Percentiles rank a stretch among this genome's conserved stretches.
Conservation (phyloP, 2,329 filamentous ascomycete genomes). For the Chalaropsis thielavioides region DNA sequence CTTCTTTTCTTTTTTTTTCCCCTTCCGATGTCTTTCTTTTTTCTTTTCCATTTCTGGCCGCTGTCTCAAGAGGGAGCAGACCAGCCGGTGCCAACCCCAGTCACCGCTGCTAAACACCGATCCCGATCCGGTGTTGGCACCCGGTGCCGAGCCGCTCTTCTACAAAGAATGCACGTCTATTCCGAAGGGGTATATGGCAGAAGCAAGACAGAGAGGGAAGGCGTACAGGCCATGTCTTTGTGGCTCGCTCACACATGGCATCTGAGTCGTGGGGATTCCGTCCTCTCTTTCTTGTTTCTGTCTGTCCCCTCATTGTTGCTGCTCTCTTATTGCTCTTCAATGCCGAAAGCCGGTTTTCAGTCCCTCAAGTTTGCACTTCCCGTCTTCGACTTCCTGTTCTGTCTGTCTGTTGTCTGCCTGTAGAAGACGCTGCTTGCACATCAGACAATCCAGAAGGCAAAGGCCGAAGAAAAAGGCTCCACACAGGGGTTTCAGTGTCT, state of each 20-base stretch:
- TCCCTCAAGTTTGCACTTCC: not conserved
- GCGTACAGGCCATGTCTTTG: not conserved
- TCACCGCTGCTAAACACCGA: not conserved
- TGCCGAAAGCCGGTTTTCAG: not conserved
- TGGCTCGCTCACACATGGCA: slow-evolving; percentile 2
- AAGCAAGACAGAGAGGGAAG: not conserved
- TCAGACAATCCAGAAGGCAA: not conserved
- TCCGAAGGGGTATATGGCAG: not conserved
- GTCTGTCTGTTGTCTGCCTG: not conserved
- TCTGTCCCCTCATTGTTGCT: not conserved
- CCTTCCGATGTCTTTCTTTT: not conserved
- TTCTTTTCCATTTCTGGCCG: not conserved
- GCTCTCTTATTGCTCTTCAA: not conserved
- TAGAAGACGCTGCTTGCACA: not conserved
- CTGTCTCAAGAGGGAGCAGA: not conserved
- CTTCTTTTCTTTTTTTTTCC: not conserved
- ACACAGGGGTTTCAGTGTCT: not conserved
- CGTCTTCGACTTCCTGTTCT: slow-evolving; percentile 4
- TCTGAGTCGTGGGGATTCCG: slow-evolving; percentile 2
- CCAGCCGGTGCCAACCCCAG: not conserved
- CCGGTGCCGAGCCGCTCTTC: not conserved
- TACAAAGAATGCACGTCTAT: not conserved
- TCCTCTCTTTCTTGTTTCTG: not conserved
- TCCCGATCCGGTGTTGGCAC: not conserved
- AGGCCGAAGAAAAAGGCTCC: not conserved